Evolutionary conservation across 176 grass and related monocot species (phyloP), one percentile per base, ranked within the genome.

Genomic region (Poa pratensis): DNA sequence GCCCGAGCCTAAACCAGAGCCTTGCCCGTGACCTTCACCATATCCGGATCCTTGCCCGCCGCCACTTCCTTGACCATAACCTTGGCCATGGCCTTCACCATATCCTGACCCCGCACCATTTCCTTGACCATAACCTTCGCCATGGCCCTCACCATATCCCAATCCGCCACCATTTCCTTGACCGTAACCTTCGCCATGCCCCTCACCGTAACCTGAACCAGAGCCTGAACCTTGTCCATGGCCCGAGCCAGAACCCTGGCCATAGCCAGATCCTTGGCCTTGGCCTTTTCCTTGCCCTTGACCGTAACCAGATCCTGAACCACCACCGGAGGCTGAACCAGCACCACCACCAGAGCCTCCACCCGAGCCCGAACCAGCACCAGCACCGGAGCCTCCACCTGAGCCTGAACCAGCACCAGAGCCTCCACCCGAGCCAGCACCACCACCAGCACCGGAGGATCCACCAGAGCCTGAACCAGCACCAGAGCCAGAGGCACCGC

Each of bases 261-360:
- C n/a, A n/a, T n/a, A n/a, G n/a, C n/a, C n/a, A n/a, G n/a, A n/a
- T n/a, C 64, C 81, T 30, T 83, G 76, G n/a, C n/a, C n/a, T n/a
- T n/a, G n/a, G 4, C 60, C 78, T 40, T 32, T 48, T 5, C 72
- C 84, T n/a, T 87, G 85, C 15, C 83, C 81, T 82, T 86, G 71
- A 10, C 81, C 81, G 0, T 69, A 87, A 6, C 80, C 27, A 1
- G 76, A 83, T 5, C 76, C 82, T 1, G 62, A 76, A 49, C 68
- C 75, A 0, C 43, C 30, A 5, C 86, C 50, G 0, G 20, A 70
- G 19, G 37, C 67, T 22, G 67, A 70, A 10, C 86, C 57, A 0
- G 30, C 32, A 18, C 64, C 63, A 19, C 16, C 40, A 43, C 40
- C 40, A 5, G 35, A 69, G 18, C 34, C 65, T 69, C 65, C 65